Conservation (phyloP, 2,329 filamentous ascomycete species). For the Neofusicoccum kwambonambiense region DNA sequence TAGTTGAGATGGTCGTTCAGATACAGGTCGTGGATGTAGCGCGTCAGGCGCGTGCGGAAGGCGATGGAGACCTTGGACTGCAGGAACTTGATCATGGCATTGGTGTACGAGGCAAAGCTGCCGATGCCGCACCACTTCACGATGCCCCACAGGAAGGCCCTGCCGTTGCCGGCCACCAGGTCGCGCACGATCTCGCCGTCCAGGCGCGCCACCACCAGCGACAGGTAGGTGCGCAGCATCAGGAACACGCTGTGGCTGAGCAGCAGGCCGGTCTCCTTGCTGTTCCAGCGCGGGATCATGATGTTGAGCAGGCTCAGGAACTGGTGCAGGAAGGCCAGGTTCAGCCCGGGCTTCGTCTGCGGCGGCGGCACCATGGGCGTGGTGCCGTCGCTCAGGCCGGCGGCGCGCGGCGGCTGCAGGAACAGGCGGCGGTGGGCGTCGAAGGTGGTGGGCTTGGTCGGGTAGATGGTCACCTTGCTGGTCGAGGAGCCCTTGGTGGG, state of each 20-base stretch:
- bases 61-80: slow-evolving; percentile 98
- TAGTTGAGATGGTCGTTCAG: slow-evolving; percentile 93
- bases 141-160: slow-evolving; percentile 82
- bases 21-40: slow-evolving; percentile 97
- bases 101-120: slow-evolving; percentile 91
- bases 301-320: slow-evolving; percentile 95
- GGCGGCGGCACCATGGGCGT: slow-evolving; percentile 72
- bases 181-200: slow-evolving; percentile 97
- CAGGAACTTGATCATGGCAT: slow-evolving; percentile 98
- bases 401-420: slow-evolving; percentile 82
- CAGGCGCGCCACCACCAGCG: slow-evolving; percentile 84
- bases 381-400: slow-evolving; percentile 67
- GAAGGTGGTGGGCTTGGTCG: slow-evolving; percentile 90
- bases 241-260: slow-evolving; percentile 87
- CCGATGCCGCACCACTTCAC: slow-evolving; percentile 94
- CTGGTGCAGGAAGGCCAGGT: slow-evolving; percentile 93
- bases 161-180: slow-evolving; percentile 91
- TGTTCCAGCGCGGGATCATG: slow-evolving; percentile 93
- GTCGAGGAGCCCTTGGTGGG: slow-evolving; percentile 78
- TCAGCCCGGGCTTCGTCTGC: slow-evolving; percentile 90
- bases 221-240: slow-evolving; percentile 89
- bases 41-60: slow-evolving; percentile 88
- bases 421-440: slow-evolving; percentile 94
- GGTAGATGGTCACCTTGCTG: slow-evolving; percentile 85
- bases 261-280: slow-evolving; percentile 89